Evolutionary conservation across 371 early-diverging fungal genomes (phyloP).

Genomic region (Smittium mucronatum): DNA sequence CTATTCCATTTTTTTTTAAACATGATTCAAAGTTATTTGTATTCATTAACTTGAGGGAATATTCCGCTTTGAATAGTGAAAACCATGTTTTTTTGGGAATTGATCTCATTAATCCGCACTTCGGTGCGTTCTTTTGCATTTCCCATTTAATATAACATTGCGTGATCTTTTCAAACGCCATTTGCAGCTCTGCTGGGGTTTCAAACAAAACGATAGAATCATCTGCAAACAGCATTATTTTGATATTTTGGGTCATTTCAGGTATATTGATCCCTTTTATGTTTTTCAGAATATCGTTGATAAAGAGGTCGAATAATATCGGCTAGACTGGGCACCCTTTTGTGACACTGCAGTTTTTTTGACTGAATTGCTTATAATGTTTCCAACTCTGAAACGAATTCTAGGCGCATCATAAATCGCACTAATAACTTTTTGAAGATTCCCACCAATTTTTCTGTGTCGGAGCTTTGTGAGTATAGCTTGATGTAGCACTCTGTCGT

Average conservation of each 20-base stretch:
- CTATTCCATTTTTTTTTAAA: not conserved
- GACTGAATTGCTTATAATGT: not conserved
- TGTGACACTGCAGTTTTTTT: not conserved
- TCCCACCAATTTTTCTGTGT: not conserved
- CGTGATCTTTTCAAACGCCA: not conserved
- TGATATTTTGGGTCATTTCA: not conserved
- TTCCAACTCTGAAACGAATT: not conserved
- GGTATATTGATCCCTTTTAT: not conserved
- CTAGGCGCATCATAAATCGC: not conserved
- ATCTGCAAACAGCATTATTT: not conserved
- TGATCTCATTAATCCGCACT: not conserved
- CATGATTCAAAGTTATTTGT: not conserved
- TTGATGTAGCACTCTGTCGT: slow-evolving; percentile 3
- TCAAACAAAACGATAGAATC: not conserved
- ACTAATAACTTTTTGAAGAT: not conserved
- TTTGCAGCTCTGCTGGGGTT: not conserved
- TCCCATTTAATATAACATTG: not conserved
- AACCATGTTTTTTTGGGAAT: too few species aligned
- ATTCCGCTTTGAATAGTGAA: not conserved
- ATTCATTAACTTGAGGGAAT: not conserved
- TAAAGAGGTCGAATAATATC: not conserved
- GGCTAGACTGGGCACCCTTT: slow-evolving; percentile 5
- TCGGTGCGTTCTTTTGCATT: not conserved
- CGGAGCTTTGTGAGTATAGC: not conserved
- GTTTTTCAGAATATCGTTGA: not conserved